These are phyloP conservation scores for Funneliformis mosseae DNA, from an alignment of 192 early-diverging fungal species.

Conservation along the genomic window DNA sequence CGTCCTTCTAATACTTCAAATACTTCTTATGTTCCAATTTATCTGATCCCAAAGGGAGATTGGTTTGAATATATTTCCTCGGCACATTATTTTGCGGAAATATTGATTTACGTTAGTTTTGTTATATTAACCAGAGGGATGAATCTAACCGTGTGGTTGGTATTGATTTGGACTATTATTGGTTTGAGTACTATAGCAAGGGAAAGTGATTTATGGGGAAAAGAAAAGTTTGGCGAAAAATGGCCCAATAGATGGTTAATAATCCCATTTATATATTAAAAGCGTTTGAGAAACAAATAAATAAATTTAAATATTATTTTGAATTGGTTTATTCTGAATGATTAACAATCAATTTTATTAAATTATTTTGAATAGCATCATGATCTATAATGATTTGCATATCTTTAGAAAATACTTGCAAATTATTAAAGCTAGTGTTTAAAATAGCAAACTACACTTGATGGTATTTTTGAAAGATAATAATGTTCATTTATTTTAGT, in stretches of 20 bases:
- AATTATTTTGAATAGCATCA: too few relatives aligned
- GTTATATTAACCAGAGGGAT: conserved; percentile 53
- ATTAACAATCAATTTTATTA: too few relatives aligned
- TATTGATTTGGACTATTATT: conserved; percentile 62
- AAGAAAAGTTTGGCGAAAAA: conserved; percentile 54
- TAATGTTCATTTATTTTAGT: too few relatives aligned
- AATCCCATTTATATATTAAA: conserved; percentile 1
- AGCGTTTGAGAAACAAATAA: too few relatives aligned
- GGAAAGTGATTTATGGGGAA: conserved; percentile 74
- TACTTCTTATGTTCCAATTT: conserved; percentile 31
- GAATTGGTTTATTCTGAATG: too few relatives aligned
- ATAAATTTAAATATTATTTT: too few relatives aligned
- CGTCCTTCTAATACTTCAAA: conserved; percentile 32
- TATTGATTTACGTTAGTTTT: conserved; percentile 65
- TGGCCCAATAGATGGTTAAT: conserved; percentile 36
- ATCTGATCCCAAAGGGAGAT: conserved; percentile 66
- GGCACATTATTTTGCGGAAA: conserved; percentile 75
- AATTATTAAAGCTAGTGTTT: too few relatives aligned
- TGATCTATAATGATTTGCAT: too few relatives aligned
- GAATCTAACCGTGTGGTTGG: conserved; percentile 42
- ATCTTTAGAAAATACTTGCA: too few relatives aligned
- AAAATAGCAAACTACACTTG: too few relatives aligned
- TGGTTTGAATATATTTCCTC: conserved; percentile 64
- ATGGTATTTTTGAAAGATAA: too few relatives aligned
- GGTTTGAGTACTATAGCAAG: conserved; percentile 65